Conservation (phyloP, 371 early-diverging fungal species). For the Paraphysoderma sedebokerense region DNA sequence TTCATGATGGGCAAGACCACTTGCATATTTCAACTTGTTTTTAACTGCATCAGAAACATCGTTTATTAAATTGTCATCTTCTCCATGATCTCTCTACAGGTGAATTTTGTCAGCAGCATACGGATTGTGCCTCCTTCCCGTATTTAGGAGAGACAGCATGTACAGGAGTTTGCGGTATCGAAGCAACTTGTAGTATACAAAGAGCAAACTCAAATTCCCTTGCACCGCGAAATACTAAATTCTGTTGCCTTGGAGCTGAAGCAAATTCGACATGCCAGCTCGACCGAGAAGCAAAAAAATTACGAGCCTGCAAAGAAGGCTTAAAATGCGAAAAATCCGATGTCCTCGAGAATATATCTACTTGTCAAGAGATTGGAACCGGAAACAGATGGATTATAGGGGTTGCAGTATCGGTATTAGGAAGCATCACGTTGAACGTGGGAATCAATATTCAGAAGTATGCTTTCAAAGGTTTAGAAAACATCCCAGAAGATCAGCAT, state of each 20-base stretch:
- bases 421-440: conserved; percentile 53
- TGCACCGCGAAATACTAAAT: background rate
- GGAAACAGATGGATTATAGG: conserved; percentile 29
- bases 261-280: no score
- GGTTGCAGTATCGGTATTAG: conserved; percentile 45
- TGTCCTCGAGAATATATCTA: no score
- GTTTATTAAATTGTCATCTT: no score
- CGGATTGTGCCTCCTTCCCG: background rate
- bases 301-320: background rate
- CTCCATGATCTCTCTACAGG: no score
- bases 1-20: no score
- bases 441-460: conserved; percentile 79
- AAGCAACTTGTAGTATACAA: background rate
- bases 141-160: background rate
- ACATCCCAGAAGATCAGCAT: background rate
- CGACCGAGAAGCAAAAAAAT: no score
- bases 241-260: no score
- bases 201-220: background rate
- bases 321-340: conserved; percentile 4
- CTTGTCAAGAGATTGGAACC: no score
- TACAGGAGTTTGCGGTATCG: background rate
- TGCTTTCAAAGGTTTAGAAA: conserved; percentile 36
- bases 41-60: no score
- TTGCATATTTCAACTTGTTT: no score
- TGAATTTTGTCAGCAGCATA: background rate